Evolutionary conservation across 257 asterid genomes (phyloP).

Genomic region (Nicotiana undulata): DNA sequence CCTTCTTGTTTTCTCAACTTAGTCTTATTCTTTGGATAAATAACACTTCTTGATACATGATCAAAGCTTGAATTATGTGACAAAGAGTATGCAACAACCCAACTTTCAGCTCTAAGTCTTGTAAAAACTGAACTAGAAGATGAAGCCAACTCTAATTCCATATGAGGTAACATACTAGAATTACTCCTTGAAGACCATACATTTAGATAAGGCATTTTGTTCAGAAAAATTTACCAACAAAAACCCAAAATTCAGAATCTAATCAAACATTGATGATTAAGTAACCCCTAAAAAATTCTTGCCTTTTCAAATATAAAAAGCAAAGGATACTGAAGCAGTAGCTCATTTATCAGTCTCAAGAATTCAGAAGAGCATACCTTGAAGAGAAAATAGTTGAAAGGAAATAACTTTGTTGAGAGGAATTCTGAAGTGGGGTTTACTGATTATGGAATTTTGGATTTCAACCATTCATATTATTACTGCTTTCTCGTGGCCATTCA

Average conservation of each 20-base stretch:
- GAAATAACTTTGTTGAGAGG: neutral
- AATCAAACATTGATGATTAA: conserved; percentile 4
- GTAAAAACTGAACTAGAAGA: conserved; percentile 20
- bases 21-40: conserved; percentile 13
- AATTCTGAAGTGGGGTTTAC: neutral
- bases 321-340: neutral
- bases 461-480: neutral
- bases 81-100: conserved; percentile 13
- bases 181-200: conserved; percentile 51
- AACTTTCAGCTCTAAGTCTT: conserved; percentile 33
- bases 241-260: conserved; percentile 6
- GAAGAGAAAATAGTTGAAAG: neutral
- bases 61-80: conserved; percentile 8
- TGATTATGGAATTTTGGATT: neutral
- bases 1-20: conserved; percentile 10
- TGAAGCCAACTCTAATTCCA: conserved; percentile 33
- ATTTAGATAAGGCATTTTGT: conserved; percentile 62
- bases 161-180: conserved; percentile 28
- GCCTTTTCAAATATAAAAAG: neutral
- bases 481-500: neutral
- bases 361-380: neutral
- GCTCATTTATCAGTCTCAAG: neutral
- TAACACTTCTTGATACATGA: conserved; percentile 13
- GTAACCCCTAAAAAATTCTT: neutral
- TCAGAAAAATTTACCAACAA: conserved; percentile 6